A percentile compares a stretch with the other conserved stretches of the same genome.
Conservation (phyloP, 1,284 basidiomycete genomes). For the Xerocomus cyaneibrunnescens region DNA sequence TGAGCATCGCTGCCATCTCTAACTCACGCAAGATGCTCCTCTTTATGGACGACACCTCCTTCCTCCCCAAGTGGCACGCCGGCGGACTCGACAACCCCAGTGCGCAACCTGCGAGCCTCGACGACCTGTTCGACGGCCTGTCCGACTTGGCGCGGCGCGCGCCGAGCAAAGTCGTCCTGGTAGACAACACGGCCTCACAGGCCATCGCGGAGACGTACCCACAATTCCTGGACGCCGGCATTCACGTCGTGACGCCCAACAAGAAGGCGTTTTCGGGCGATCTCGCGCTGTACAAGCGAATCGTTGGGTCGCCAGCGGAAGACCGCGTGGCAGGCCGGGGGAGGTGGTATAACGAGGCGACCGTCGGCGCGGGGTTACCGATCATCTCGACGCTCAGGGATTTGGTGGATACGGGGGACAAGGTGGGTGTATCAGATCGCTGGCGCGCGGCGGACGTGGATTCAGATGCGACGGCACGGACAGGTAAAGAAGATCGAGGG, state of each 20-base stretch:
- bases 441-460: background rate
- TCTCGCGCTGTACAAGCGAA: constrained; percentile 70
- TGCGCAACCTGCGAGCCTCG: constrained; percentile 44
- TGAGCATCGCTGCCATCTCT: constrained; percentile 74
- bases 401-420: constrained; percentile 89
- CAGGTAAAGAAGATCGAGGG: constrained; percentile 80
- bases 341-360: constrained; percentile 88
- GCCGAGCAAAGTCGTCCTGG: constrained; percentile 67
- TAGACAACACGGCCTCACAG: constrained; percentile 94
- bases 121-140: constrained; percentile 42
- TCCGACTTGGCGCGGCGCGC: constrained; percentile 32
- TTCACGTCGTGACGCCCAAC: constrained; percentile 95
- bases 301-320: constrained; percentile 42
- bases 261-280: constrained; percentile 93
- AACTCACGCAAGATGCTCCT: constrained; percentile 72
- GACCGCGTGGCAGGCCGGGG: constrained; percentile 48
- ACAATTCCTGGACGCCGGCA: constrained; percentile 72
- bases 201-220: constrained; percentile 85
- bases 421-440: constrained; percentile 45
- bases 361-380: constrained; percentile 95
- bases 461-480: background rate
- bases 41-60: constrained; percentile 50
- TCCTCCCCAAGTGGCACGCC: constrained; percentile 41
- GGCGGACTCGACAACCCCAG: constrained; percentile 39
- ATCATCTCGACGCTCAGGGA: constrained; percentile 92